phyloP scores from a whole-genome alignment of 148 eudicot genomes.

The Simmondsia chinensis region DNA sequence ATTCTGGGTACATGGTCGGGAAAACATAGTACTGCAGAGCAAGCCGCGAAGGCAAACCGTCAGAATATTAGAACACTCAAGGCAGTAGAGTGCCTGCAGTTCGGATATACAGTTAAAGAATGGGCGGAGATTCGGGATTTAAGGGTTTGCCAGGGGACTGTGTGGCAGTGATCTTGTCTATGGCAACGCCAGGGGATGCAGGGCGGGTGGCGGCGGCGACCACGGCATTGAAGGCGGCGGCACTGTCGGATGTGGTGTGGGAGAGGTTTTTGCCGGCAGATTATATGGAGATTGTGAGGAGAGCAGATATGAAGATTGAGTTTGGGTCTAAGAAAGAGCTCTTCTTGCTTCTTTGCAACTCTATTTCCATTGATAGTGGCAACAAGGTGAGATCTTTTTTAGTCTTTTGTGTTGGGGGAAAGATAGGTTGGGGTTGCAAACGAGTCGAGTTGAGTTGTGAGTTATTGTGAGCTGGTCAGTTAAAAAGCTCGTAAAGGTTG shows the following conservation, averaged over 20 bases:
- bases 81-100: too few relatives aligned
- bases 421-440: not conserved
- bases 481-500: too few relatives aligned
- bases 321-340: slow-evolving; percentile 40
- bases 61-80: too few relatives aligned
- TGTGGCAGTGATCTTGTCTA: slow-evolving; percentile 27
- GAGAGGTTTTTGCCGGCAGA: slow-evolving; percentile 39
- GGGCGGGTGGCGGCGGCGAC: slow-evolving; percentile 24
- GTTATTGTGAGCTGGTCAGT: not conserved
- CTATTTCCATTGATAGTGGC: slow-evolving; percentile 43
- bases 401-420: not conserved
- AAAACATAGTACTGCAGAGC: too few relatives aligned
- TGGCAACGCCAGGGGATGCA: slow-evolving; percentile 41
- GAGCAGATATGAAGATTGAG: slow-evolving; percentile 13
- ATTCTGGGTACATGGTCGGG: too few relatives aligned
- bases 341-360: slow-evolving; percentile 33
- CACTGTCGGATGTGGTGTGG: slow-evolving; percentile 46
- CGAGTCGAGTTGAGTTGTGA: not conserved
- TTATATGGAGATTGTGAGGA: slow-evolving; percentile 22
- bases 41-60: too few relatives aligned
- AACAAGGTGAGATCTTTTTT: slow-evolving; percentile 29
- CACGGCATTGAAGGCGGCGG: slow-evolving; percentile 19
- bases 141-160: slow-evolving; percentile 52
- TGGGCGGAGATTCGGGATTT: too few relatives aligned
- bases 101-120: too few relatives aligned